Percentiles rank a stretch among this genome's conserved stretches.
Conservation (phyloP, 2,329 filamentous ascomycete genomes). For the Colletotrichum siamense region DNA sequence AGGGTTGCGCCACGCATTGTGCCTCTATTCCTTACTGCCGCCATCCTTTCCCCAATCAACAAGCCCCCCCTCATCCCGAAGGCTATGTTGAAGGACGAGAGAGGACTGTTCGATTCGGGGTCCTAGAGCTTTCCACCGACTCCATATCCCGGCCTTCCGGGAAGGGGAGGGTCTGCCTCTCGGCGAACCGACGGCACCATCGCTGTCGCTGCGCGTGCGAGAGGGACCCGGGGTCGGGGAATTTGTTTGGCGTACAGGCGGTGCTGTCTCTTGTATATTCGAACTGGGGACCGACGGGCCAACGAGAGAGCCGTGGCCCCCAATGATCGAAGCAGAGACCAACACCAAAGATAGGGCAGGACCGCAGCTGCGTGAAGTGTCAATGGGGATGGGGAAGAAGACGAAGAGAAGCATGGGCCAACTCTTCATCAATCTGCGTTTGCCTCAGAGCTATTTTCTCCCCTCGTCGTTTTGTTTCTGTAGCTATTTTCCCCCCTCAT, state of each 20-base stretch:
- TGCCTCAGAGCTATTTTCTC: neutral
- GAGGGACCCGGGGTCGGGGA: conserved; percentile 6
- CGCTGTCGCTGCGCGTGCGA: neutral
- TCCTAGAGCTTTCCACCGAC: neutral
- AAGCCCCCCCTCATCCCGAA: neutral
- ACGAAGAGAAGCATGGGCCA: neutral
- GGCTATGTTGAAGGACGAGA: neutral
- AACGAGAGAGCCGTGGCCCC: neutral
- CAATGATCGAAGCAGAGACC: neutral
- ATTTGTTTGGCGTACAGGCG: conserved; percentile 4
- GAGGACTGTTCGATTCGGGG: neutral
- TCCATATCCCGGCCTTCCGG: conserved; percentile 6
- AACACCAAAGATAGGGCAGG: neutral
- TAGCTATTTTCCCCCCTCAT: neutral
- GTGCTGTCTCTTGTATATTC: conserved; percentile 6
- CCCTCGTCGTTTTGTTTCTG: neutral
- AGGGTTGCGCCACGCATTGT: neutral
- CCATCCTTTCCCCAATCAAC: neutral
- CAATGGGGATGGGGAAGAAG: neutral
- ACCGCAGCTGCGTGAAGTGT: neutral
- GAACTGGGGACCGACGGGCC: neutral
- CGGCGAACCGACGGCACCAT: conserved; percentile 6
- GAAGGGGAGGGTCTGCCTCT: conserved; percentile 1
- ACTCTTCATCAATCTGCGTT: neutral
- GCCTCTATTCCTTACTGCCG: neutral